Evolutionary conservation across 169 alveolate genomes (phyloP).

Genomic region (Cryptosporidium andersoni): DNA sequence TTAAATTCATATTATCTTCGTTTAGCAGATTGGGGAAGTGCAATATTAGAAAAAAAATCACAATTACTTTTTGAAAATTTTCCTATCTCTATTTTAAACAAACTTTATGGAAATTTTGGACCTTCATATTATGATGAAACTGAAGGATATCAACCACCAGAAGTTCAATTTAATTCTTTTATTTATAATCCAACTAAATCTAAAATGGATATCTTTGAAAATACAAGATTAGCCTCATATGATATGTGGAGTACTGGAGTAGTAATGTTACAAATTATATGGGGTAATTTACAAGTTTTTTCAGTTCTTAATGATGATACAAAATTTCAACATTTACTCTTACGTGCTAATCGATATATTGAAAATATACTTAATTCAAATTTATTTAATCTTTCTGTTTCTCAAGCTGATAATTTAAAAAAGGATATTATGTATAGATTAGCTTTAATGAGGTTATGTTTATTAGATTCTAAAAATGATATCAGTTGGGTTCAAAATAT

Average conservation of each 20-base stretch:
- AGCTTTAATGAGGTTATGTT: slow-evolving; percentile 52
- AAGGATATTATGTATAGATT: slow-evolving; percentile 47
- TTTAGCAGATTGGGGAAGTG: slow-evolving; percentile 70
- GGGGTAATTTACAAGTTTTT: slow-evolving; percentile 57
- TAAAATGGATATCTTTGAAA: not conserved
- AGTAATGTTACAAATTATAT: slow-evolving; percentile 48
- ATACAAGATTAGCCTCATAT: slow-evolving; percentile 10
- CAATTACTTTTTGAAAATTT: not conserved
- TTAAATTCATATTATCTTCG: not conserved
- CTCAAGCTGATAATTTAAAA: slow-evolving; percentile 3
- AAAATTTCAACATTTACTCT: slow-evolving; percentile 41
- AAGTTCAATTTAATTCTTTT: slow-evolving; percentile 63
- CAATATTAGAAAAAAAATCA: slow-evolving; percentile 5
- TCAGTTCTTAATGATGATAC: slow-evolving; percentile 55
- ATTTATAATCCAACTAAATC: not conserved
- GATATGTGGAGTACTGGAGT: slow-evolving; percentile 62
- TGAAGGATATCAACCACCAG: slow-evolving; percentile 70
- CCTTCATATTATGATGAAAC: slow-evolving; percentile 48
- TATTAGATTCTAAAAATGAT: slow-evolving; percentile 15
- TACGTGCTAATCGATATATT: slow-evolving; percentile 13
- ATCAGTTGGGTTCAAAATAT: not conserved
- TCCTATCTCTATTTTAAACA: not conserved
- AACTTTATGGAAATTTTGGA: slow-evolving; percentile 44
- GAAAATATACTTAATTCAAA: not conserved
- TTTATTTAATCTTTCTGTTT: not conserved